Percentiles rank a stretch among this genome's conserved stretches.
These are phyloP conservation scores for Raffaelea ambrosiae DNA, from an alignment of 2,329 filamentous ascomycete genomes.

Conservation along the genomic window DNA sequence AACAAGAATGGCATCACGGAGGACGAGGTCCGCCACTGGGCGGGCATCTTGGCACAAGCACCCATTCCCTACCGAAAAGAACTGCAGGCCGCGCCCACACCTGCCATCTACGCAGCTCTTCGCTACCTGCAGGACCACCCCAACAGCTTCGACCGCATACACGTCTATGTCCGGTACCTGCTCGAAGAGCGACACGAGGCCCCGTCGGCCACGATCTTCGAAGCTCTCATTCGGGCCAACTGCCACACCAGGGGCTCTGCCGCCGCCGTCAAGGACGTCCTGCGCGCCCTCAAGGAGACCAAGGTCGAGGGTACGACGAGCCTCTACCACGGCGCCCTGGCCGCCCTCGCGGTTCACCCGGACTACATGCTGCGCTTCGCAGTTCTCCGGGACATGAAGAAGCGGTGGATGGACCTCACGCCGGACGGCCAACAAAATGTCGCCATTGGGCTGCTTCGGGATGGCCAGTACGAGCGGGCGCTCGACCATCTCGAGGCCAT, in stretches of 20 bases:
- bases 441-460: constrained; percentile 66
- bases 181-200: constrained; percentile 44
- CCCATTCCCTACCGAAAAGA: constrained; percentile 10
- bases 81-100: constrained; percentile 7
- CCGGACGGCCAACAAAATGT: constrained; percentile 58
- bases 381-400: constrained; percentile 65
- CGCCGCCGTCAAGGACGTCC: constrained; percentile 49
- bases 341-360: constrained; percentile 71
- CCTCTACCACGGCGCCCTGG: constrained; percentile 64
- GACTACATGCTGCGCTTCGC: constrained; percentile 69
- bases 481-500: constrained; percentile 62
- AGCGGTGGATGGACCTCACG: constrained; percentile 59
- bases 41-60: too few species aligned
- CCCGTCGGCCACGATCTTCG: constrained; percentile 57
- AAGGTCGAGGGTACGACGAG: constrained; percentile 55
- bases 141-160: constrained; percentile 28
- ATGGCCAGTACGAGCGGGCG: constrained; percentile 76
- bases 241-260: constrained; percentile 59
- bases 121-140: constrained; percentile 27
- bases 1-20: too few species aligned
- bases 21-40: too few species aligned
- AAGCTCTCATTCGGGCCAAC: constrained; percentile 67
- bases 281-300: constrained; percentile 61
- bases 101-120: constrained; percentile 27
- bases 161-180: constrained; percentile 47